Percentiles rank a stretch among this genome's conserved stretches.
These are phyloP conservation scores for Trametes cinnabarina DNA, from an alignment of 768 basidiomycete genomes.

Conservation along the genomic window DNA sequence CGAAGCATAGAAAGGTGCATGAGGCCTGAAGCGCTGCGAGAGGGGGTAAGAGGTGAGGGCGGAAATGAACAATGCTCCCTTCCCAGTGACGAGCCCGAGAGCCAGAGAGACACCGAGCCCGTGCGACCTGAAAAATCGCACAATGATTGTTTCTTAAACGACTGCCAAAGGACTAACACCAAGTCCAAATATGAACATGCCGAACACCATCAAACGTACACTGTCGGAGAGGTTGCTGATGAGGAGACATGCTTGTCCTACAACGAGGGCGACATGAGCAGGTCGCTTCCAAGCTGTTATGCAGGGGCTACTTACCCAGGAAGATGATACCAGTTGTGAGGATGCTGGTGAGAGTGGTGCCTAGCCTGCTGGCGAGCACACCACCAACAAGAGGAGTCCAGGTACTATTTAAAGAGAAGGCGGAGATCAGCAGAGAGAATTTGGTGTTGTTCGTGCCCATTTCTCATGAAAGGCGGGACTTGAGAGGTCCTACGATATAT, in stretches of 20 bases:
- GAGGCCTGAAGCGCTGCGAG: conserved; percentile 61
- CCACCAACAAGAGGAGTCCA: conserved; percentile 82
- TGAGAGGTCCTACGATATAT: conserved; percentile 77
- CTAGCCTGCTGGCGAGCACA: conserved; percentile 63
- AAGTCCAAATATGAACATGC: conserved; percentile 77
- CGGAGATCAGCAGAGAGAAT: conserved; percentile 74
- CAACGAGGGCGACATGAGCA: conserved; percentile 17
- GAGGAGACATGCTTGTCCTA: conserved; percentile 67
- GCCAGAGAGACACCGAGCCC: conserved; percentile 77
- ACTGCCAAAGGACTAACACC: conserved; percentile 80
- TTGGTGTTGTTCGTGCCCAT: conserved; percentile 75
- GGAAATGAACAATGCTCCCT: conserved; percentile 72
- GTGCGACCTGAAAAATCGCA: conserved; percentile 75
- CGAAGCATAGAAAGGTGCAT: conserved; percentile 73
- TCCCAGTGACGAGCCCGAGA: conserved; percentile 80
- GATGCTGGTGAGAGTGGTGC: conserved; percentile 70
- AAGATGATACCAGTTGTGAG: conserved; percentile 74
- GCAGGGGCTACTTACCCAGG: conserved; percentile 39
- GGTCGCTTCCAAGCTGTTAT: background rate
- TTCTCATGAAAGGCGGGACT: conserved; percentile 65
- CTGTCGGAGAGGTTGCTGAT: conserved; percentile 58
- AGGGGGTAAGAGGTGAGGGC: conserved; percentile 76
- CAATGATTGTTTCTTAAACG: conserved; percentile 82
- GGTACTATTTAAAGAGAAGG: conserved; percentile 70
- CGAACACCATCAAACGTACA: conserved; percentile 69